Conservation (phyloP, 352 stramenopile species). For the Globisporangium lucens region DNA sequence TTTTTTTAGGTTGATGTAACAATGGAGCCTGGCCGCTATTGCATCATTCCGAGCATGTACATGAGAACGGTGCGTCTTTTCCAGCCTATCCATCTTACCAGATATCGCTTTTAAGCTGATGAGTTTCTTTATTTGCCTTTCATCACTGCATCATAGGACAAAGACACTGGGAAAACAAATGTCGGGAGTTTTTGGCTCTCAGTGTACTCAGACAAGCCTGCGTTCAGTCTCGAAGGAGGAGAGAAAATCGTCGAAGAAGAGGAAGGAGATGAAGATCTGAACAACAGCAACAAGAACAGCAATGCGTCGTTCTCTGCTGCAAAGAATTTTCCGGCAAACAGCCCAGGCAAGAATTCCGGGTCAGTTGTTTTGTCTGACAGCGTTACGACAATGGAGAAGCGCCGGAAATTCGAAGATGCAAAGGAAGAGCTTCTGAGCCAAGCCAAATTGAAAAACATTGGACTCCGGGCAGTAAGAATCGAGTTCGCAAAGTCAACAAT, state of each 20-base stretch:
- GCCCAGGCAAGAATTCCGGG: conserved; percentile 31
- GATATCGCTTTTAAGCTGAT: background rate
- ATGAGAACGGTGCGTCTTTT: conserved; percentile 64
- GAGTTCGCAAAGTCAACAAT: conserved; percentile 58
- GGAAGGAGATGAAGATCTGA: conserved; percentile 49
- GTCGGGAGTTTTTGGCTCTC: conserved; percentile 82
- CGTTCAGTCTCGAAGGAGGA: conserved; percentile 67
- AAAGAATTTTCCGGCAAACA: conserved; percentile 21
- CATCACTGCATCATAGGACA: conserved; percentile 38
- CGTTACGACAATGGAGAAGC: conserved; percentile 35
- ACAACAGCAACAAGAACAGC: conserved; percentile 9
- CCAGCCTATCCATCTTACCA: background rate
- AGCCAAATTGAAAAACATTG: conserved; percentile 62
- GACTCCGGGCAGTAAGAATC: conserved; percentile 55
- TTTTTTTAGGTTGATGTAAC: conserved; percentile 49
- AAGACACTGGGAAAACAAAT: conserved; percentile 71
- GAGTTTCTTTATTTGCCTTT: background rate
- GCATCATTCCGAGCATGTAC: conserved; percentile 86
- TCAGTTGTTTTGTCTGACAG: conserved; percentile 29
- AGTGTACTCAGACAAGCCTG: conserved; percentile 67
- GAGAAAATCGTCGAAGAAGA: conserved; percentile 81
- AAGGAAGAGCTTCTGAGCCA: conserved; percentile 69
- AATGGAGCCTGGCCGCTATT: conserved; percentile 75
- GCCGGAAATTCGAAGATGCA: conserved; percentile 62
- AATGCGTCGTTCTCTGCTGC: background rate